phyloP scores from a whole-genome alignment of 345 rosid species.

The Acer saccharum region DNA sequence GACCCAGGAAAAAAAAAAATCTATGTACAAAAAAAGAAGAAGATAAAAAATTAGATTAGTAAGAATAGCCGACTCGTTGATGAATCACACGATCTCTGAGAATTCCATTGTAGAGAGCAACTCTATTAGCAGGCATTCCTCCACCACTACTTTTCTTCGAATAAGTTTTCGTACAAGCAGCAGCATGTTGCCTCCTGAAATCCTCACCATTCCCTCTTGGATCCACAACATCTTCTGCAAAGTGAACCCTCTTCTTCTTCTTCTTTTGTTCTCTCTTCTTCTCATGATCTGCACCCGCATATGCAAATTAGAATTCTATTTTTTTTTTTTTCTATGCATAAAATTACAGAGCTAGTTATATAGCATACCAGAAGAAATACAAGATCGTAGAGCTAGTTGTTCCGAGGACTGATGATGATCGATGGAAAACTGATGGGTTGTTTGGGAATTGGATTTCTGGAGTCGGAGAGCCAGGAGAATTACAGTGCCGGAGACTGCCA shows the following conservation, averaged over 20 bases:
- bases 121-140: conserved; percentile 67
- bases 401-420: conserved; percentile 33
- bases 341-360: neutral
- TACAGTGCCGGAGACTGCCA: conserved; percentile 81
- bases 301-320: neutral
- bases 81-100: conserved; percentile 60
- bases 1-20: neutral
- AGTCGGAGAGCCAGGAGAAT: conserved; percentile 68
- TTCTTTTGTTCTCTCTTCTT: conserved; percentile 31
- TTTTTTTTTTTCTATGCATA: neutral
- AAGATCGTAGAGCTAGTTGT: conserved; percentile 40
- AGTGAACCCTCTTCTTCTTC: conserved; percentile 52
- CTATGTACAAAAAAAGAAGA: neutral
- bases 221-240: conserved; percentile 63
- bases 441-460: conserved; percentile 39
- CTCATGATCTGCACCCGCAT: conserved; percentile 26
- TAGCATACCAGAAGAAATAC: conserved; percentile 54
- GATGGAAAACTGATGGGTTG: conserved; percentile 18
- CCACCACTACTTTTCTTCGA: conserved; percentile 27
- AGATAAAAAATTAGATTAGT: conserved; percentile 8
- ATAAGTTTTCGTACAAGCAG: conserved; percentile 13
- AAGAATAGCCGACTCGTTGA: conserved; percentile 50
- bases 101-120: conserved; percentile 68
- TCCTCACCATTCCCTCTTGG: conserved; percentile 50
- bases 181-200: conserved; percentile 38